Conservation (phyloP, 371 early-diverging fungal species). For the Mortierella sp. region DNA sequence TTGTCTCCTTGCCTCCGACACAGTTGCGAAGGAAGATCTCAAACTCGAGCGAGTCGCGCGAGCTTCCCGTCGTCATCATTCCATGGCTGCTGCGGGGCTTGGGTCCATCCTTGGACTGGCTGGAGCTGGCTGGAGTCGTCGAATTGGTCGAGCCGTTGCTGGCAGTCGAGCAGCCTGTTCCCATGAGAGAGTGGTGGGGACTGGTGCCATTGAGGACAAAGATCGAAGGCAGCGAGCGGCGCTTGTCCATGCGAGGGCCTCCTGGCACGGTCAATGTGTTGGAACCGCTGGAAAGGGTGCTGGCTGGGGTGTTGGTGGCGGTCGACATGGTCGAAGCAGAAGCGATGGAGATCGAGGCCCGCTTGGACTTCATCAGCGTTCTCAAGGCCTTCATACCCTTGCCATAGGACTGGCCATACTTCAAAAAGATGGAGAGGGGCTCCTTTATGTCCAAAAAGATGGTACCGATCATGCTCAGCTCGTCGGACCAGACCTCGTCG, state of each 20-base stretch:
- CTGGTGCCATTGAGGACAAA: conserved; percentile 20
- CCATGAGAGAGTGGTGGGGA: not conserved
- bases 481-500: conserved; percentile 54
- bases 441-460: conserved; percentile 53
- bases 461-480: conserved; percentile 41
- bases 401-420: conserved; percentile 55
- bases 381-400: conserved; percentile 56
- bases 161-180: conserved; percentile 3
- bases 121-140: not conserved
- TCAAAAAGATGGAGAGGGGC: conserved; percentile 52
- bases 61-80: not conserved
- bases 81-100: conserved; percentile 41
- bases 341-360: conserved; percentile 14
- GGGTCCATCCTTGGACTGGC: not conserved
- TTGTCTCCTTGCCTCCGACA: conserved; percentile 42
- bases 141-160: conserved; percentile 10
- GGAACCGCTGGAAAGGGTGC: not conserved
- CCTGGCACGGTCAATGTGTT: conserved; percentile 7
- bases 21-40: conserved; percentile 43
- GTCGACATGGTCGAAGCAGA: not conserved
- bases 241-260: conserved; percentile 38
- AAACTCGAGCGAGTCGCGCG: conserved; percentile 12
- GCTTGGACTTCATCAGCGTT: conserved; percentile 48
- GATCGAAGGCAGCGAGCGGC: conserved; percentile 38
- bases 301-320: not conserved